Base-by-base conservation (phyloP, 371 early-diverging fungal species). In the Apophysomyces ossiformis region DNA sequence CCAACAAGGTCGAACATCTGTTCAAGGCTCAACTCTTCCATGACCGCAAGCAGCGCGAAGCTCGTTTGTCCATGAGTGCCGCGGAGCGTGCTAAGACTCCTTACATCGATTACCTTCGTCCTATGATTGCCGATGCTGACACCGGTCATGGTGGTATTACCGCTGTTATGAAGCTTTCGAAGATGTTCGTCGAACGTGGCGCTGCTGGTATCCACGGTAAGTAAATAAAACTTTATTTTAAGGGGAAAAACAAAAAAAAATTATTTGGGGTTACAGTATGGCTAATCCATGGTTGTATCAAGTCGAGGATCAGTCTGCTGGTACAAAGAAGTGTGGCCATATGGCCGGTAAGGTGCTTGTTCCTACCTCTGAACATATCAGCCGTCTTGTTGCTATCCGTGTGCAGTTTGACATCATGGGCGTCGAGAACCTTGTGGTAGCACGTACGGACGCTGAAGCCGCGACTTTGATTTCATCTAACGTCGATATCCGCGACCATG, bases 281-380 rank as follows among this genome's bases (percentile, higher is more conserved):
- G 32, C 41, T 43, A 59, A 59, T 37, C 12, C 12, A 38, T 56
- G 46, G 15, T 13, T 63, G 37, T 63, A 26, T 26, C 32, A 57
- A 79, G 80, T 97, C 60, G 99, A 99, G 79, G 99, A 99, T 81
- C 94, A 94, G 79, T 92, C 95, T 60, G 92, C 98, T 13, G 92
- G 93, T 63, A 96, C 96, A 68, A 99, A 99, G 77, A 99, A 99
- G 88, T 99, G 99, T 80, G 98, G 99, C 18, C 99, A 99, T 83
- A 96, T 99, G 97, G 98, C 97, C 58, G 99, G 99, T 69, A 99
- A 99, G 81, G 99, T 99, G 26, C 83, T 99, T 35, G 99, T 99
- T 9, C 97, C 99, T 37, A 94, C 95, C 58, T 88, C 91, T 18
- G 98, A 99, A 76, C 99, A 99, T 85, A 97, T 98, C 84, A 96